phyloP scores from a whole-genome alignment of 2,329 filamentous ascomycete species.

The Ophiostoma pallidulum region DNA sequence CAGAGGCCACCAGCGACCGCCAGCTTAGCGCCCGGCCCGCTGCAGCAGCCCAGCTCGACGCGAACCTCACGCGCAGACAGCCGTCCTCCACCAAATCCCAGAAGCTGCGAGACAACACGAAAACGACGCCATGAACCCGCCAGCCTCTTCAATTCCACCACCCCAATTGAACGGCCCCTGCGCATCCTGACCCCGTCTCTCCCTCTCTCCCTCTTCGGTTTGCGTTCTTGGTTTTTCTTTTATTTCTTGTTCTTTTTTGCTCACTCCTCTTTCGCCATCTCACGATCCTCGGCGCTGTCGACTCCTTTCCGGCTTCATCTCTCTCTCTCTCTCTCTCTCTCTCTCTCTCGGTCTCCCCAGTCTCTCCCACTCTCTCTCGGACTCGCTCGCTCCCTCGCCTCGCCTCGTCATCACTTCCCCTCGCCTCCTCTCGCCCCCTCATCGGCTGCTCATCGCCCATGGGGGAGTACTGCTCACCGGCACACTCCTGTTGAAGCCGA shows the following conservation, averaged over 20 bases:
- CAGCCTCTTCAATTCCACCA: slow-evolving; percentile 16
- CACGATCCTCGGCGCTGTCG: no score
- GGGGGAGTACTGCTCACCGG: not conserved
- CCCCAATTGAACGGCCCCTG: not conserved
- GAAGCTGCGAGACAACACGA: slow-evolving; percentile 13
- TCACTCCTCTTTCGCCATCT: no score
- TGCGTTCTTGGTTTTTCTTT: not conserved
- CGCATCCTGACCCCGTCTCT: not conserved
- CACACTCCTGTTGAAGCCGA: not conserved
- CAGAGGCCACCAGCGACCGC: slow-evolving; percentile 10
- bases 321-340: no score
- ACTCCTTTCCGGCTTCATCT: no score
- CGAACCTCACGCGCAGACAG: slow-evolving; percentile 15
- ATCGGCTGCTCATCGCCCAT: slow-evolving; percentile 3
- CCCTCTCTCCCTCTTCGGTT: no score
- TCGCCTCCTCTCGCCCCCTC: not conserved
- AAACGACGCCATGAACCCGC: slow-evolving; percentile 13
- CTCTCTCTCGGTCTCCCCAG: not conserved
- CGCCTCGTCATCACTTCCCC: not conserved
- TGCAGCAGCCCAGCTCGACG: slow-evolving; percentile 11
- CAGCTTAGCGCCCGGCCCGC: slow-evolving; percentile 14
- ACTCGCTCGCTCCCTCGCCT: no score
- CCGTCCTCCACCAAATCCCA: no score
- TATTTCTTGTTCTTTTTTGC: no score
- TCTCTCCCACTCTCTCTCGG: no score